These are phyloP conservation scores for Amanita rimosa DNA, from an alignment of 768 basidiomycete species.

Conservation along the genomic window DNA sequence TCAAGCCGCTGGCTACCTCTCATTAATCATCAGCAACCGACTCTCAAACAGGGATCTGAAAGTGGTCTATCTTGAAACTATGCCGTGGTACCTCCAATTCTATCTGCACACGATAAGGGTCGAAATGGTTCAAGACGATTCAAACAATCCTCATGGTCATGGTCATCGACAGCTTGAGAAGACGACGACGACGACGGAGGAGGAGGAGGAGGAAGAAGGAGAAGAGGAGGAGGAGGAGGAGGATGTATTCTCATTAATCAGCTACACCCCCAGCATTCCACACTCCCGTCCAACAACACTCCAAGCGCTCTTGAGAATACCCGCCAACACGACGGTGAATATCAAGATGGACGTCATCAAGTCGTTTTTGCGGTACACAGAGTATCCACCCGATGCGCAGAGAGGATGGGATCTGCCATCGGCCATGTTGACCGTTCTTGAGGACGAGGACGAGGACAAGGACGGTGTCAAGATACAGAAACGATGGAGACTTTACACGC, in stretches of 20 bases:
- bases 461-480: not conserved
- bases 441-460: slow-evolving; percentile 5
- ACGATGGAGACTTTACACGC: slow-evolving; percentile 55
- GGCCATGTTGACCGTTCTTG: slow-evolving; percentile 54
- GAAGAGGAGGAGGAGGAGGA: too few relatives aligned
- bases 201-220: too few relatives aligned
- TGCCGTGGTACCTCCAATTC: slow-evolving; percentile 88
- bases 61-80: slow-evolving; percentile 75
- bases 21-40: slow-evolving; percentile 55
- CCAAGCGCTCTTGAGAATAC: slow-evolving; percentile 60
- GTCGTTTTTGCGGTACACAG: slow-evolving; percentile 85
- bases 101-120: slow-evolving; percentile 72
- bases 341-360: slow-evolving; percentile 46
- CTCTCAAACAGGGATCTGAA: slow-evolving; percentile 24
- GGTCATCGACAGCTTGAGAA: too few relatives aligned
- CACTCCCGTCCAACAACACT: slow-evolving; percentile 72
- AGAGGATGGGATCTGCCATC: slow-evolving; percentile 88
- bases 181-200: too few relatives aligned
- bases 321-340: slow-evolving; percentile 49
- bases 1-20: slow-evolving; percentile 69
- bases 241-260: slow-evolving; percentile 50
- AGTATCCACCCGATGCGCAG: slow-evolving; percentile 93
- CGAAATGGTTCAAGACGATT: slow-evolving; percentile 24
- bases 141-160: too few relatives aligned
- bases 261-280: slow-evolving; percentile 56